A percentile compares a stretch with the other conserved stretches of the same genome.
These are phyloP conservation scores for Penicillium flavigenum DNA, from an alignment of 495 filamentous ascomycete species.

Conservation along the genomic window DNA sequence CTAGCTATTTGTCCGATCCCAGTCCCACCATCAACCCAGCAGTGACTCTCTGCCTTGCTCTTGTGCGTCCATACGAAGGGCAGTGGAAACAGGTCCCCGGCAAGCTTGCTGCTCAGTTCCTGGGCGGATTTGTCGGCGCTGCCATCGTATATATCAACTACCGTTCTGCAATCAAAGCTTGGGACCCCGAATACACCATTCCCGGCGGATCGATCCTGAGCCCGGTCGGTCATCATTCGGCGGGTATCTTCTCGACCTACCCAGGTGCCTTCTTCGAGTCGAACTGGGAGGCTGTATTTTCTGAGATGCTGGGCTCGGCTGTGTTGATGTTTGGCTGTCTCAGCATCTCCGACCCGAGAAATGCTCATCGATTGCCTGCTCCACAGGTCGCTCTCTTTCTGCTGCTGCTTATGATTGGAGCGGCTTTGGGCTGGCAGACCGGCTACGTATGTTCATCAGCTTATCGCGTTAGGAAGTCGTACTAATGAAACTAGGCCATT, in stretches of 20 bases:
- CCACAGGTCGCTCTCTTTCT: constrained; percentile 34
- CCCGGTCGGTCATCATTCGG: constrained; percentile 35
- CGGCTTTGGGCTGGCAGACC: constrained; percentile 39
- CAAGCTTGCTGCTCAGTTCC: constrained; percentile 33
- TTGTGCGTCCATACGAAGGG: constrained; percentile 31
- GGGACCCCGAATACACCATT: constrained; percentile 42
- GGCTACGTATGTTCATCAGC: constrained; percentile 32
- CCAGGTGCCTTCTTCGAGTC: constrained; percentile 27
- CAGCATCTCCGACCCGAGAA: constrained; percentile 30
- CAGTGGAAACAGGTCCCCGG: constrained; percentile 35
- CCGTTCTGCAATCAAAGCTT: constrained; percentile 34
- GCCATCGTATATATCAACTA: constrained; percentile 39
- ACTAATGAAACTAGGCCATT: constrained; percentile 28
- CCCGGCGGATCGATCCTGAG: constrained; percentile 39
- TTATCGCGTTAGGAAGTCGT: not conserved
- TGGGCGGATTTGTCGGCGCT: constrained; percentile 38
- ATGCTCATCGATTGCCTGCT: constrained; percentile 29
- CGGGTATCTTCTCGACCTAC: constrained; percentile 39
- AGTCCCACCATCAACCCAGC: constrained; percentile 37
- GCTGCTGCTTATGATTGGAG: constrained; percentile 35
- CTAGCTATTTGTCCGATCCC: constrained; percentile 32
- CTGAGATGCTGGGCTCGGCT: constrained; percentile 32
- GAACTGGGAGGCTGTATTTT: constrained; percentile 40
- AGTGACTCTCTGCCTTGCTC: constrained; percentile 29
- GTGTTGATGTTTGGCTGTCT: constrained; percentile 38